Evolutionary conservation across 1,284 basidiomycete species (phyloP).

Genomic region (Puccinia coronata): DNA sequence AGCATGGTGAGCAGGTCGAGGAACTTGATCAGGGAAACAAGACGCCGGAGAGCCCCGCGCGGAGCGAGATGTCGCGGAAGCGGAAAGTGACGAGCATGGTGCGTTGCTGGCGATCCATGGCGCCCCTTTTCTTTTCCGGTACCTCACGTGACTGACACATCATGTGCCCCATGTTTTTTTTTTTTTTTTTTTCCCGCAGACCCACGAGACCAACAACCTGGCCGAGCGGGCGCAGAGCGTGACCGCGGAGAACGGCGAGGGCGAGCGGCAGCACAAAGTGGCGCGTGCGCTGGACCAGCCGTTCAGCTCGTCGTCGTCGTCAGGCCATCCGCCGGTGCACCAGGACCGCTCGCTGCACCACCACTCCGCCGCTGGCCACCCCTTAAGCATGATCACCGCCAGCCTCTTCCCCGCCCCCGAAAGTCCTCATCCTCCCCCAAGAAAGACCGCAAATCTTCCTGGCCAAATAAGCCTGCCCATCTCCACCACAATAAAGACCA

Average conservation of each 20-base stretch:
- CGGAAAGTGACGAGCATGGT: conserved; percentile 1
- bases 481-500: background rate
- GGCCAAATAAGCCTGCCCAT: background rate
- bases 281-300: background rate
- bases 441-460: background rate
- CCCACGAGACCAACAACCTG: background rate
- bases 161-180: background rate
- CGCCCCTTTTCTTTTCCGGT: background rate
- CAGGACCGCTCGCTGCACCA: no score
- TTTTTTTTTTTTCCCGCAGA: no score
- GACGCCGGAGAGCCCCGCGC: background rate
- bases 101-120: no score
- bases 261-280: background rate
- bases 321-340: background rate
- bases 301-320: background rate
- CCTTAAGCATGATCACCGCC: background rate
- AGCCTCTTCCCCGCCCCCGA: background rate
- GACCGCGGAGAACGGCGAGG: background rate
- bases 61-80: background rate
- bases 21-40: background rate
- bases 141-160: background rate
- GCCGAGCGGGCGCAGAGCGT: background rate
- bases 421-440: background rate
- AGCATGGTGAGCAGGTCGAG: background rate
- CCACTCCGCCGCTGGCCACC: background rate